Evolutionary conservation across 2,329 filamentous ascomycete species (phyloP), one percentile per base, ranked within the genome.

Genomic region (Trichoderma hamatum): DNA sequence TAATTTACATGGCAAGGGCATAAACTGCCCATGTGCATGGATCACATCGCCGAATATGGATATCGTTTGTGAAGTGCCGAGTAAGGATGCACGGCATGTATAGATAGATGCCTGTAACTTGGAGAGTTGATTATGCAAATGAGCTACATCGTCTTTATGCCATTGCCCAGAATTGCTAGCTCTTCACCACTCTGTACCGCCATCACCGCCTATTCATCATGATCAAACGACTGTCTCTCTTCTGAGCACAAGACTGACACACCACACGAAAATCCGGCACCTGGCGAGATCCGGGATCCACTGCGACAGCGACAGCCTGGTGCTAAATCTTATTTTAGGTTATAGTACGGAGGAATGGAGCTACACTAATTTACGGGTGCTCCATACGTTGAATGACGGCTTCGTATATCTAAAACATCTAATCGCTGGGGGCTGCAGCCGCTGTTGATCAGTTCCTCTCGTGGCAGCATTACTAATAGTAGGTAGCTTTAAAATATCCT

Each of bases 251-350:
- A 21, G 49, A 34, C 61, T 32, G n/a, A 11, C 32, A 28, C 21
- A 34, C 28, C 39, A 46, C 21, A 24, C 43, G 39, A 32, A 62
- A 51, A 55, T 49, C 52, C 32, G 52, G n/a, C n/a, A n/a, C 10
- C 55, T 54, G 39, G 62, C 62, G 62, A 65, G 26, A 65, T 56
- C 62, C 62, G 62, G 62, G 62, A 65, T 65, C 62, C 62, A 65
- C 62, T 21, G 51, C 36, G 52, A 56, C 26, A 56, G 62, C 30
- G 9, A 30, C 30, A 7, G 30, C 49, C 32, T 26, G 55, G 39
- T 61, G 58, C 34, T 34, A 65, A 58, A 58, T 58, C 54, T 36
- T 58, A 46, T 26, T 28, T 28, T 28, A 59, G 24, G 36, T 55
- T 55, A 46, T 51, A 34, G 14, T 51, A 64, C 32, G 61, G 61